Evolutionary conservation across 2,329 filamentous ascomycete species (phyloP), one percentile per base, ranked within the genome.

Genomic region (Alternaria ethzedia): DNA sequence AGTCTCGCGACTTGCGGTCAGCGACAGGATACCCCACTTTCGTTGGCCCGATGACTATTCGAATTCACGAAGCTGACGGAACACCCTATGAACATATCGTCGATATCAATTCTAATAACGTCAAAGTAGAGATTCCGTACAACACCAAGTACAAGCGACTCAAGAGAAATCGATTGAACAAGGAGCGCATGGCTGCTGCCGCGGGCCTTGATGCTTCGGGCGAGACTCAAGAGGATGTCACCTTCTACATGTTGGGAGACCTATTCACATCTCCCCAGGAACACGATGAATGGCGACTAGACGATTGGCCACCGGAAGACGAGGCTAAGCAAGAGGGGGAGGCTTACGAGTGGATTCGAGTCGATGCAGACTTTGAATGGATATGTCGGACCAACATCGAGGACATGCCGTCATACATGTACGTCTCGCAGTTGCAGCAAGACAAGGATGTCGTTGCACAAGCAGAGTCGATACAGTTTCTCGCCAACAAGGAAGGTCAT

Each of bases 341-440:
- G 77, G 97, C 93, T 0, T 99, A 97, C 75, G 96, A 99, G 78
- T 99, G 96, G 96, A 97, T 99, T 71, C 91, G 96, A 20, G 92
- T 98, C 82, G 96, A 99, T 79, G 94, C 95, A 15, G 96, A 99
- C 80, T 98, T 98, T 70, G 96, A 99, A 79, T 99, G 96, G 96
- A 90, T 97, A 61, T 96, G 92, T 80, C 90, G 90, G 70, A 92
- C 97, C 80, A 70, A 75, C 55, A 90, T 91, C 64, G 83, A 91
- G 52, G 90, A 90, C 67, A 93, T 97, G 86, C 93, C 93, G 49
- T 89, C 93, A 5, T 98, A 98, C 84, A 99, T 99, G 96, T 97
- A 96, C 78, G 89, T 97, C 62, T 97, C 96, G 21, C 96, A 99
- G 79, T 85, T 99, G 66, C 96, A 99, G 78, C 96, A 99, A 80